A percentile compares a stretch with the other conserved stretches of the same genome.
These are phyloP conservation scores for Canna indica DNA, from an alignment of 176 grass and related monocot species.

Conservation along the genomic window DNA sequence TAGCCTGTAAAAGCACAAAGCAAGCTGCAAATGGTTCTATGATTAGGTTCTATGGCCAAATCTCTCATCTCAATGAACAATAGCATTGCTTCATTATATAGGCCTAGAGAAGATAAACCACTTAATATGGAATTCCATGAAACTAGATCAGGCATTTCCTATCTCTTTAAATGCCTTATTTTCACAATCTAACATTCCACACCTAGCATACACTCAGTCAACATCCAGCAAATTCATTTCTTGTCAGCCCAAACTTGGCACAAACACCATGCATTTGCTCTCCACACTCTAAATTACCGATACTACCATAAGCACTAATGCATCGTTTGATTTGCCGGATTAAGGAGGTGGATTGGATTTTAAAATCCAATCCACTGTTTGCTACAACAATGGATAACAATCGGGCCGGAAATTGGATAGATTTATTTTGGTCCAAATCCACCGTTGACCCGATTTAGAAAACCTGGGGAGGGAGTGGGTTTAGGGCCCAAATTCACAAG, in stretches of 20 bases:
- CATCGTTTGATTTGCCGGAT: no score
- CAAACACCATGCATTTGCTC: slow-evolving; percentile 20
- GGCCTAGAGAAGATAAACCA: slow-evolving; percentile 13
- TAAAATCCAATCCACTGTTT: no score
- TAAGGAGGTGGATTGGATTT: no score
- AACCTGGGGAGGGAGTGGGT: no score
- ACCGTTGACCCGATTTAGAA: no score
- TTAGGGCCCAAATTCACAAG: no score
- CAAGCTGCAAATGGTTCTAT: slow-evolving; percentile 18
- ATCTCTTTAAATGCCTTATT: slow-evolving; percentile 13
- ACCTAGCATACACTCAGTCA: slow-evolving; percentile 24
- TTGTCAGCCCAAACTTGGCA: slow-evolving; percentile 16
- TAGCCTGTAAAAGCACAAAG: slow-evolving; percentile 16
- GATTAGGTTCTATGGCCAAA: slow-evolving; percentile 7
- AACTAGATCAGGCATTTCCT: slow-evolving; percentile 25
- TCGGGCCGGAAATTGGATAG: no score
- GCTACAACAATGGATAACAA: no score
- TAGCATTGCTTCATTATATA: slow-evolving; percentile 4
- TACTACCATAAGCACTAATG: slow-evolving; percentile 20
- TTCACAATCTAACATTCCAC: slow-evolving; percentile 18
- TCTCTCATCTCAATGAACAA: slow-evolving; percentile 21
- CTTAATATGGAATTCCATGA: slow-evolving; percentile 24
- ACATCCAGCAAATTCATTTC: slow-evolving; percentile 21
- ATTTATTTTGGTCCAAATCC: no score
- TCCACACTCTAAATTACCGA: not conserved